Base-by-base conservation (phyloP, 768 basidiomycete species). In the Gyrodon lividus region DNA sequence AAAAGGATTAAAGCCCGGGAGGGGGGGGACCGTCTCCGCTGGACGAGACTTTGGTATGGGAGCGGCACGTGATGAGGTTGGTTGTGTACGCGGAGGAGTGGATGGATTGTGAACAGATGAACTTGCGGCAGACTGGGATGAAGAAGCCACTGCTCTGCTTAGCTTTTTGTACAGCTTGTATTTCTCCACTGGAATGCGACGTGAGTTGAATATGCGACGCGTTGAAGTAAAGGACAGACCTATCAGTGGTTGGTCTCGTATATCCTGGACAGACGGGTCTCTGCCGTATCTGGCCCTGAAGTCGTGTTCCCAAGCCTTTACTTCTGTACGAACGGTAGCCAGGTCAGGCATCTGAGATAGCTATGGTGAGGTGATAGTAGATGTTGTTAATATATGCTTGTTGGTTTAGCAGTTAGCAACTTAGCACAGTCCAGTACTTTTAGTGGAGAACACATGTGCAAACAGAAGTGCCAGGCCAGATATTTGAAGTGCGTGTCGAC, bases 91-190 rank as follows among this genome's bases (percentile, higher is more conserved):
- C 42, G 73, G 70, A 30, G 70, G 72, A 5, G 70, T 73, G 31
- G 69, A 59, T 12, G 70, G 63, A 46, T 63, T 55, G 52, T 55
- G 51, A 46, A 64, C 38, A 0, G 50, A 48, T 6, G 57, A 44
- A 17, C 58, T 56, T 58, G 67, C 68, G 33, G 70, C 74, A 56
- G 70, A 76, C 17, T 74, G 76, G 8, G 72, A 74, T 39, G 67
- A 54, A 17, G 65, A 52, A 55, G 51, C 54, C 1, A 70, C 58
- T 22, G 67, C 64, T 57, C 86, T 91, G 49, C 77, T 78, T 31
- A 91, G 76, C 52, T 78, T 83, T 76, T 91, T 92, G 76, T 92
- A 90, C 26, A 81, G 76, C 68, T 79, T 91, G 74, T 92, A 92
- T 67, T 87, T 90, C 57, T 81, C 78, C 54, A 86, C 89, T 92